A percentile compares a stretch with the other conserved stretches of the same genome.
These are phyloP conservation scores for Populus alba DNA, from an alignment of 345 rosid genomes.

Conservation along the genomic window DNA sequence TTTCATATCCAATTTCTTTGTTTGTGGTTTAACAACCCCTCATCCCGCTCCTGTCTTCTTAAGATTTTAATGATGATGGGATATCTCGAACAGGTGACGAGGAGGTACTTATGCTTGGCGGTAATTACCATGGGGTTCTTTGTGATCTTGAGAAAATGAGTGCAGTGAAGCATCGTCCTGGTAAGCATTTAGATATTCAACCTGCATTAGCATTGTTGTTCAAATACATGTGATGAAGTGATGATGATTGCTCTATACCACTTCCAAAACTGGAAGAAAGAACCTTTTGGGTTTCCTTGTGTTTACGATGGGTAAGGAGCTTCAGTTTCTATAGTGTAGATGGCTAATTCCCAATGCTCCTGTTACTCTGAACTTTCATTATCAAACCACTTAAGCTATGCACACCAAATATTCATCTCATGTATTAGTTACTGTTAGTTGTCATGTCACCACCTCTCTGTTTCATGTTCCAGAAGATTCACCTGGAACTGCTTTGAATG, in stretches of 20 bases:
- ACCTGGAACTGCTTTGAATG: slow-evolving; percentile 32
- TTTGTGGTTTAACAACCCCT: background rate
- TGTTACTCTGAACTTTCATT: background rate
- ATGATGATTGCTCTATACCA: background rate
- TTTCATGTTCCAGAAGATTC: slow-evolving; percentile 16
- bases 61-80: background rate
- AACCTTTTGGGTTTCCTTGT: background rate
- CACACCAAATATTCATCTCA: background rate
- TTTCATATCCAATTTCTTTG: background rate
- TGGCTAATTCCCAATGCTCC: background rate
- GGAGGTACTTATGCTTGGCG: slow-evolving; percentile 65
- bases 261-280: background rate
- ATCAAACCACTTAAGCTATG: background rate
- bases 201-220: background rate
- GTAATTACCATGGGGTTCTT: slow-evolving; percentile 46
- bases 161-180: slow-evolving; percentile 32
- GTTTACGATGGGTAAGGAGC: background rate
- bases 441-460: background rate
- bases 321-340: background rate
- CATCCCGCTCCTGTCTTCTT: background rate
- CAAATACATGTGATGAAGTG: background rate
- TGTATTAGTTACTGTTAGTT: background rate
- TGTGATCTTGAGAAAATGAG: slow-evolving; percentile 43
- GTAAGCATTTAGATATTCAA: slow-evolving; percentile 24
- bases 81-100: slow-evolving; percentile 47